Percentiles rank a stretch among this genome's conserved stretches.
These are phyloP conservation scores for Avena atlantica DNA, from an alignment of 176 grass and related monocot species.

Conservation along the genomic window DNA sequence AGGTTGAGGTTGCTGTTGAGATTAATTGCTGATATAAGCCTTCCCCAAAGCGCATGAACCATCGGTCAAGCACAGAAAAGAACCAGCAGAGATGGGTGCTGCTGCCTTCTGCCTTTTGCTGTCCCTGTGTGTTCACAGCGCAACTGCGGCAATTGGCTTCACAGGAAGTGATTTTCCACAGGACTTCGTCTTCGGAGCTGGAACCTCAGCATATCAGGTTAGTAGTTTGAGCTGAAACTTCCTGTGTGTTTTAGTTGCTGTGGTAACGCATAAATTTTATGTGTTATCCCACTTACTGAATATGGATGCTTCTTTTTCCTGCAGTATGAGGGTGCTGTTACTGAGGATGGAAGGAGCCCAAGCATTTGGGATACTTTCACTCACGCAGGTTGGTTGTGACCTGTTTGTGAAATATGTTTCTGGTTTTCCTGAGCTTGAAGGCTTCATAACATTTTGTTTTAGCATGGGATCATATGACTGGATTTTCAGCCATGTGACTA, in stretches of 20 bases:
- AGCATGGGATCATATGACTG: too few relatives aligned
- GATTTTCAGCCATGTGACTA: too few relatives aligned
- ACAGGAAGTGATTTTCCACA: constrained; percentile 51
- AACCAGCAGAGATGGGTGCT: too few relatives aligned
- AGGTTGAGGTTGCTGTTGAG: constrained; percentile 35
- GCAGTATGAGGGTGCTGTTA: constrained; percentile 47
- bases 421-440: neutral
- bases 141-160: neutral
- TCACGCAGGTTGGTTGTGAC: constrained; percentile 32
- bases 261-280: too few relatives aligned
- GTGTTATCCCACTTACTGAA: neutral
- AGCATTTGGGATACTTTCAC: constrained; percentile 52
- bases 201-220: constrained; percentile 53
- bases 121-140: neutral
- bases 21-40: neutral
- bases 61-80: neutral
- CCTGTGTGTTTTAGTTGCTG: too few relatives aligned
- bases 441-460: too few relatives aligned
- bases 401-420: neutral
- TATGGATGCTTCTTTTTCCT: neutral
- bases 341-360: constrained; percentile 57
- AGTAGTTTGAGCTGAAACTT: neutral
- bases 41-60: neutral
- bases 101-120: neutral
- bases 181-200: constrained; percentile 59